Evolutionary conservation across 768 basidiomycete genomes (phyloP).

Genomic region (Russula griseocarnosa): DNA sequence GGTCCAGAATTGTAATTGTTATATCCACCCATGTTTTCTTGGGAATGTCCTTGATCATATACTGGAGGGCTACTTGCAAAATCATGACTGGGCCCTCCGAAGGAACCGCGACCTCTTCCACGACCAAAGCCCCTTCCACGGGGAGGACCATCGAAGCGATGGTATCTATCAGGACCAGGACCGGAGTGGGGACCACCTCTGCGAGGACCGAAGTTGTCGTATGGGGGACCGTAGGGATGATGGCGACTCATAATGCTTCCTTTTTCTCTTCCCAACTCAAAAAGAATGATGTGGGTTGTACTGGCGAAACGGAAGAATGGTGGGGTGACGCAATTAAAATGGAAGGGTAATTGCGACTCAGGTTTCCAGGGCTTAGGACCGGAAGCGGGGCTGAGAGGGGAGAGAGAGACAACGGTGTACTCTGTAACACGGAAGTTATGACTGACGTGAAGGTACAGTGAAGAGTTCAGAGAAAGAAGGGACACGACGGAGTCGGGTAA

Average conservation of each 20-base stretch:
- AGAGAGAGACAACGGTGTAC: conserved; percentile 24
- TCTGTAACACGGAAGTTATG: conserved; percentile 23
- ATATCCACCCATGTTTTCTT: conserved; percentile 63
- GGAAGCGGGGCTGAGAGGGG: conserved; percentile 1
- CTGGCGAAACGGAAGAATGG: conserved; percentile 18
- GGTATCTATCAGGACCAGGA: conserved; percentile 30
- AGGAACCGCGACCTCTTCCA: conserved; percentile 67
- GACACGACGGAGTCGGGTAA: conserved; percentile 7
- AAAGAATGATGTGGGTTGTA: conserved; percentile 23
- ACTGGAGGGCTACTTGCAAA: conserved; percentile 48
- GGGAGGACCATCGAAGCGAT: conserved; percentile 45
- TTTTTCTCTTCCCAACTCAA: conserved; percentile 32
- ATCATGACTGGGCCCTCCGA: conserved; percentile 41
- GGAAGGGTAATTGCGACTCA: conserved; percentile 19
- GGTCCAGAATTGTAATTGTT: conserved; percentile 54
- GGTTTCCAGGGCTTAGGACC: conserved; percentile 4
- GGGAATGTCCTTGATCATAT: conserved; percentile 64
- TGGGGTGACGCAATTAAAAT: conserved; percentile 14
- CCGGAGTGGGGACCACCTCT: conserved; percentile 30
- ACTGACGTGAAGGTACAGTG: conserved; percentile 21
- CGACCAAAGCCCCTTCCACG: conserved; percentile 66
- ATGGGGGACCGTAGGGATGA: conserved; percentile 69
- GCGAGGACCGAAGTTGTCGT: conserved; percentile 27
- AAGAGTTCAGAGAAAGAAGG: conserved; percentile 3
- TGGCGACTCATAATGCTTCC: conserved; percentile 69